A percentile compares a stretch with the other conserved stretches of the same genome.
phyloP scores from a whole-genome alignment of 345 rosid species.

The Syzygium jambos region DNA sequence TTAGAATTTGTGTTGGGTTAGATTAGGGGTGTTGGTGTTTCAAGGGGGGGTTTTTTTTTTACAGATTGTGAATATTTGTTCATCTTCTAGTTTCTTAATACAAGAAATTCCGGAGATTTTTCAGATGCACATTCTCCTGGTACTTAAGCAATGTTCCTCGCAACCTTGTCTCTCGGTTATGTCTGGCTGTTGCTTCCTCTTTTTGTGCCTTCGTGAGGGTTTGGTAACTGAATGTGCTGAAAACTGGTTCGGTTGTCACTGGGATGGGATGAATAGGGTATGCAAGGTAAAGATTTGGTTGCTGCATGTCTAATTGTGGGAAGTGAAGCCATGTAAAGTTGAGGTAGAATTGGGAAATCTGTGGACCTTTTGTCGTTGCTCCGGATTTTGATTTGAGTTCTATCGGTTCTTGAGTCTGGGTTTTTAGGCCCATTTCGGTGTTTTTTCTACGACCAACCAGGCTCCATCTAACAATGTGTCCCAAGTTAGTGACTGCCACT shows the following conservation, averaged over 20 bases:
- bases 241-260: background rate
- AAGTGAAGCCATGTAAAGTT: background rate
- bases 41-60: background rate
- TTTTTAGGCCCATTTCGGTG: background rate
- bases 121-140: background rate
- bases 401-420: background rate
- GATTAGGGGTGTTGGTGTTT: background rate
- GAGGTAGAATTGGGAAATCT: background rate
- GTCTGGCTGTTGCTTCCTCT: background rate
- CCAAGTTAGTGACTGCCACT: background rate
- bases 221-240: background rate
- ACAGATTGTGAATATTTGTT: slow-evolving; percentile 3
- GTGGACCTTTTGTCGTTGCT: background rate
- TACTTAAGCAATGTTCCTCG: background rate
- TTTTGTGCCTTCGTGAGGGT: background rate
- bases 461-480: background rate
- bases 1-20: background rate
- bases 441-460: background rate
- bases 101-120: background rate
- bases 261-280: background rate
- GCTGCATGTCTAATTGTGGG: background rate
- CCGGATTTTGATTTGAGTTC: background rate
- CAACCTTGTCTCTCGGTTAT: background rate
- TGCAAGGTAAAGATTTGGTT: background rate
- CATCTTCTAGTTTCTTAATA: background rate